Conservation (phyloP, 23 red algal genomes). For the Cyanidium caldarium region DNA sequence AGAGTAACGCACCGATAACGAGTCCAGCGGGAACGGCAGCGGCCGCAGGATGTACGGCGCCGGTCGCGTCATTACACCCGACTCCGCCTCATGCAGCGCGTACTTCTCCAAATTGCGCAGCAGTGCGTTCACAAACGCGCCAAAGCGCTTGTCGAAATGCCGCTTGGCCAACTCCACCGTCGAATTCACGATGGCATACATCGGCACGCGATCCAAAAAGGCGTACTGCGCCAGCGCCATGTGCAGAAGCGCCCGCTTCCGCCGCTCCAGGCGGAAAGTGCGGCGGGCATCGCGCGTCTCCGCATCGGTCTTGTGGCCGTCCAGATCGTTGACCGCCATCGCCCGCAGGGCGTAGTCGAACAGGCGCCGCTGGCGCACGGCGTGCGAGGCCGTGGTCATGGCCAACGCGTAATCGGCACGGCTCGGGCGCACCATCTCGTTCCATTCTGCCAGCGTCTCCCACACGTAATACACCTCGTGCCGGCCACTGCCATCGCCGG, state of each 20-base stretch:
- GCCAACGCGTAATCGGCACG: not conserved
- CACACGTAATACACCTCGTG: not conserved
- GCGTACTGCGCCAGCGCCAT: conserved; percentile 1
- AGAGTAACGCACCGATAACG: not conserved
- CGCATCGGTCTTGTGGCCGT: not conserved
- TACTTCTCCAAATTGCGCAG: not conserved
- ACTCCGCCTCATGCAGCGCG: not conserved
- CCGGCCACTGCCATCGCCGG: not conserved
- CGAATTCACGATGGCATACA: not conserved
- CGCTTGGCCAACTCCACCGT: not conserved
- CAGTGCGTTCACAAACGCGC: not conserved
- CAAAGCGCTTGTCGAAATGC: not conserved
- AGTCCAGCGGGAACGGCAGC: not conserved
- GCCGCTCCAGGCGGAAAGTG: not conserved
- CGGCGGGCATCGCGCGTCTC: not conserved
- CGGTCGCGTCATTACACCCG: not conserved
- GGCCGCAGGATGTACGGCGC: not conserved
- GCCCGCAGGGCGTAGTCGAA: not conserved
- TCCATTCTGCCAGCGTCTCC: not conserved
- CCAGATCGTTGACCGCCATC: not conserved
- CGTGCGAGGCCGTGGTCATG: not conserved
- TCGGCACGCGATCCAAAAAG: not conserved
- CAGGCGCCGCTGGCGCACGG: not conserved
- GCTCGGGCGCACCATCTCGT: not conserved
- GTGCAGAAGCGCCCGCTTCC: not conserved